These are phyloP conservation scores for Kuraishia borneana DNA, from an alignment of 805 yeast genomes.

Conservation along the genomic window DNA sequence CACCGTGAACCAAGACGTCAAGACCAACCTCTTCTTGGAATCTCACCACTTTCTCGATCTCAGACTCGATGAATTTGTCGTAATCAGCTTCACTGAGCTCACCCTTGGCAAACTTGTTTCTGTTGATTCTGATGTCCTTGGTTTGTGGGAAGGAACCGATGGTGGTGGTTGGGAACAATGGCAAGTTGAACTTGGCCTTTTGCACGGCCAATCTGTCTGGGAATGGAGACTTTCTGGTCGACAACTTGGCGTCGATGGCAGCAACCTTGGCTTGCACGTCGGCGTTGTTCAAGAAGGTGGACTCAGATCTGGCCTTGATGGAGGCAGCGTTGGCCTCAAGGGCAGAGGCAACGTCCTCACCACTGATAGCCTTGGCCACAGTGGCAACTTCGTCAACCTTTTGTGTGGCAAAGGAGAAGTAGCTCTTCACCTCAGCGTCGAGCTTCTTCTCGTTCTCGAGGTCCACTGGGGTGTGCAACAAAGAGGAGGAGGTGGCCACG, in stretches of 20 bases:
- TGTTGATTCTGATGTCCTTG: slow-evolving; percentile 95
- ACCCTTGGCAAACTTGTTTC: slow-evolving; percentile 98
- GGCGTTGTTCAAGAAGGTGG: slow-evolving; percentile 84
- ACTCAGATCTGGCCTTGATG: slow-evolving; percentile 74
- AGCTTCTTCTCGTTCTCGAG: slow-evolving; percentile 86
- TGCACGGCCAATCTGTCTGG: slow-evolving; percentile 80
- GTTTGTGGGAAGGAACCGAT: slow-evolving; percentile 99
- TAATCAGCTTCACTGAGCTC: slow-evolving; percentile 89
- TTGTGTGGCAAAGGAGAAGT: slow-evolving; percentile 98
- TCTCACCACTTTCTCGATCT: slow-evolving; percentile 89
- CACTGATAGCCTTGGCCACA: slow-evolving; percentile 79
- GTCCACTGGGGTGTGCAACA: slow-evolving; percentile 98
- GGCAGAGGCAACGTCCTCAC: slow-evolving; percentile 66
- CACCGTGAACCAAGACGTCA: slow-evolving; percentile 99
- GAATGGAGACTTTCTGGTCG: slow-evolving; percentile 83
- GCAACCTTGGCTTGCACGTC: slow-evolving; percentile 83
- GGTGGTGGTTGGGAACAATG: slow-evolving; percentile 99
- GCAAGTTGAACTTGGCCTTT: slow-evolving; percentile 80
- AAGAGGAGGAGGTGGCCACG: slow-evolving; percentile 92
- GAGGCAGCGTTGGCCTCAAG: slow-evolving; percentile 83
- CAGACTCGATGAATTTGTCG: slow-evolving; percentile 93
- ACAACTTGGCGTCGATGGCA: slow-evolving; percentile 60
- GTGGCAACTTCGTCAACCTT: slow-evolving; percentile 86
- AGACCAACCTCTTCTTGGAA: slow-evolving; percentile 99
- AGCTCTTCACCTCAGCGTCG: slow-evolving; percentile 84